Evolutionary conservation across 78 protist genomes (phyloP).

Genomic region (Polysphondylium violaceum): DNA sequence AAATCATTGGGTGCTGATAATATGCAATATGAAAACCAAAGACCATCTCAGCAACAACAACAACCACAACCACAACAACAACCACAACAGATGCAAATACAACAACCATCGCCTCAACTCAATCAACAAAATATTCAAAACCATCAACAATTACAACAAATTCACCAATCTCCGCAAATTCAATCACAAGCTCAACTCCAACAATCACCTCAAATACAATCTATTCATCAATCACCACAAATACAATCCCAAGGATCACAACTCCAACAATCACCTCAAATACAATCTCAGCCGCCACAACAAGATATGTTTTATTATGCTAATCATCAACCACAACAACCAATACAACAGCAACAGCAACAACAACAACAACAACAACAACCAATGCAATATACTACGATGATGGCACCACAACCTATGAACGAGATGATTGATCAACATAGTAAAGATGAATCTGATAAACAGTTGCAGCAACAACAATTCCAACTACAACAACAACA

Average conservation of each 20-base stretch:
- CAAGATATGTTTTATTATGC: too few species aligned
- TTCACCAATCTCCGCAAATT: neutral
- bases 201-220: neutral
- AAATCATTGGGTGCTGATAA: neutral
- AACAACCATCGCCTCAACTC: neutral
- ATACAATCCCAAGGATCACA: neutral
- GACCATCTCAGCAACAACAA: too few species aligned
- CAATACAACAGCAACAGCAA: neutral
- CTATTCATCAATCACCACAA: neutral
- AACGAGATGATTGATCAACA: too few species aligned
- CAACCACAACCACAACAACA: too few species aligned
- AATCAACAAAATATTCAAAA: neutral
- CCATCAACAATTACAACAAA: neutral
- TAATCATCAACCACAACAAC: neutral
- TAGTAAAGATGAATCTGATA: too few species aligned
- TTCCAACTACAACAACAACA: neutral
- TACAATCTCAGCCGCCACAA: neutral
- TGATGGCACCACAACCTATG: too few species aligned
- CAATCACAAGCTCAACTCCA: neutral
- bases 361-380: neutral
- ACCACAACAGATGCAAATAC: neutral
- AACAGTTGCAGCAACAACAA: neutral
- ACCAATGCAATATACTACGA: neutral
- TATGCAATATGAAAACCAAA: too few species aligned
- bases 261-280: neutral